Evolutionary conservation across 2,329 filamentous ascomycete species (phyloP).

Genomic region (Talaromyces sp.): DNA sequence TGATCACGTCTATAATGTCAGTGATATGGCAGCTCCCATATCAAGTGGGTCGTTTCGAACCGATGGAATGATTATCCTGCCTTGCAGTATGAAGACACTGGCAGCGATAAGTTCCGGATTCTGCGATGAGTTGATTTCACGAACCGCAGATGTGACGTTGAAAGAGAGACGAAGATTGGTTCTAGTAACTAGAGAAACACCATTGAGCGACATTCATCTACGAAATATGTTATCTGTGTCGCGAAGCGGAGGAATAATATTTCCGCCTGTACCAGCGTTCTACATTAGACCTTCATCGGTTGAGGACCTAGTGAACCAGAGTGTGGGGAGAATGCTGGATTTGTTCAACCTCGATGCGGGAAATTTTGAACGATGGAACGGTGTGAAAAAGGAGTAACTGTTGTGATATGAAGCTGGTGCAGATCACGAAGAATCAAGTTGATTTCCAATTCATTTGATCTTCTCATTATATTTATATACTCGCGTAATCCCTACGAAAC

Average conservation of each 20-base stretch:
- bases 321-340: constrained; percentile 44
- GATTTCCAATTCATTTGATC: too few species aligned
- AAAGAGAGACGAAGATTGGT: constrained; percentile 41
- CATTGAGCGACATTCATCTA: constrained; percentile 43
- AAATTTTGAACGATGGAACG: constrained; percentile 25
- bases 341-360: constrained; percentile 38
- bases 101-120: constrained; percentile 38
- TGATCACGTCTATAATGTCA: constrained; percentile 32
- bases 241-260: constrained; percentile 36
- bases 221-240: constrained; percentile 42
- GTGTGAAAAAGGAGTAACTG: constrained; percentile 16
- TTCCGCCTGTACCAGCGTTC: constrained; percentile 41
- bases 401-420: too few species aligned
- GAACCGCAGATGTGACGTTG: constrained; percentile 43
- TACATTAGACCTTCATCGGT: constrained; percentile 37
- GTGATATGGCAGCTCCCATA: constrained; percentile 42
- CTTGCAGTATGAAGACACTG: constrained; percentile 47
- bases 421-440: too few species aligned
- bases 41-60: constrained; percentile 42
- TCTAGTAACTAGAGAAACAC: constrained; percentile 41
- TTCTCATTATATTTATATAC: too few species aligned
- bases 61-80: constrained; percentile 44
- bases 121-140: constrained; percentile 42
- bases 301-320: constrained; percentile 42
- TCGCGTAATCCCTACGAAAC: too few species aligned